These are phyloP conservation scores for Flaveria trinervia DNA, from an alignment of 129 eudicot genomes.

Conservation along the genomic window DNA sequence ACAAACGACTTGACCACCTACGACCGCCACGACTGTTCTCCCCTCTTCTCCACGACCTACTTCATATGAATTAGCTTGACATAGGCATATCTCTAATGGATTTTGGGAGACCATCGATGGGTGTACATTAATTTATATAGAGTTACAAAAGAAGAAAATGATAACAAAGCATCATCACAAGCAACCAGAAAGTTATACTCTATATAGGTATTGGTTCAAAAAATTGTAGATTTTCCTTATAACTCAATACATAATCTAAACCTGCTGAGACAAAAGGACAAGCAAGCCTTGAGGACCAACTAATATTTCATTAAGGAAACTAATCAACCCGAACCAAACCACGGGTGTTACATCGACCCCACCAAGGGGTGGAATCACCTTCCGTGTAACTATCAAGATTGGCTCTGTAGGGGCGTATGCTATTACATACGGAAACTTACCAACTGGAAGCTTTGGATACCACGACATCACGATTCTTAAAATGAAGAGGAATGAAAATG, in stretches of 20 bases:
- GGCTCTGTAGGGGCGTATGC: conserved; percentile 99
- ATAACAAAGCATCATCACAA: neutral
- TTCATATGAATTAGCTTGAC: too few relatives aligned
- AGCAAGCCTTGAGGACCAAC: conserved; percentile 96
- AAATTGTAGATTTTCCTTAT: neutral
- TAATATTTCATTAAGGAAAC: conserved; percentile 78
- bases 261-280: conserved; percentile 90
- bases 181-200: neutral
- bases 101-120: neutral
- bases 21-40: too few relatives aligned
- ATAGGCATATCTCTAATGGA: neutral
- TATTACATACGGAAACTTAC: conserved; percentile 74
- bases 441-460: conserved; percentile 97
- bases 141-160: neutral
- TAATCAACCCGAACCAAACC: conserved; percentile 93
- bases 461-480: conserved; percentile 94
- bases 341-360: conserved; percentile 99
- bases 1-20: too few relatives aligned
- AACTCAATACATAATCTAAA: conserved; percentile 38
- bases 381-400: conserved; percentile 66
- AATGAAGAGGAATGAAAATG: conserved; percentile 81
- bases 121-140: neutral
- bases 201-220: neutral
- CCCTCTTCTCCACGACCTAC: too few relatives aligned
- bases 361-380: conserved; percentile 87